Base-by-base conservation (phyloP, 202 grass and related monocot genomes). In the Panicum virgatum region DNA sequence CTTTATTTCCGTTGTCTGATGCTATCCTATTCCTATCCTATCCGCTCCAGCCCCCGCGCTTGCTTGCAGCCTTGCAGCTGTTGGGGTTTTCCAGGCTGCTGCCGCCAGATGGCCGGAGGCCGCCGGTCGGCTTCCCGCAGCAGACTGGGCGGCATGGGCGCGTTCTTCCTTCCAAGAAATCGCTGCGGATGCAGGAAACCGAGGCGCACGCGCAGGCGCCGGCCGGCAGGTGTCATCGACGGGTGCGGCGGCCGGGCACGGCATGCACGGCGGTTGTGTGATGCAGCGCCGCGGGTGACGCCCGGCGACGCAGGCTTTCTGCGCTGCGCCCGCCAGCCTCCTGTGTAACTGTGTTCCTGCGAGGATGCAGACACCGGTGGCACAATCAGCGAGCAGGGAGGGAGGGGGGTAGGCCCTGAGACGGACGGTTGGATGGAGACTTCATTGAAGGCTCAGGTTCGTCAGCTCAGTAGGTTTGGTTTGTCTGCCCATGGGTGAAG, bases 121-220 rank as follows among this genome's bases (percentile, higher is more conserved):
- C 19, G 34, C 34, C 26, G 58, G 27, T n/a, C n/a, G n/a, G n/a
- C 15, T 9, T 36, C 18, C 30, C 8, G 62, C 75, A 12, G 81
- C 77, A 76, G 75, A 80, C 68, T 34, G 42, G 60, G 75, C 75
- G 42, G 76, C n/a, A n/a, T 82, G 83, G 83, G 83, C 72, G 53
- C 71, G 57, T 89, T 86, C 79, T 90, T 74, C 88, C 27, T 83
- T 69, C 51, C 83, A 90, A 90, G 88, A 90, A 83, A 75, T 70
- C 69, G 87, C 82, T 76, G 88, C 83, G 72, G 78, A 23, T 42
- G 70, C 56, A 79, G 32, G 44, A 26, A 63, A 73, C 76, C 77
- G 63, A 85, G 82, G 11, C 59, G 81, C 32, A 13, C 56, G 48
- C 0, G 53, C 61, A 66, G 43, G 56, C 2, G 3, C 10, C 6